Evolutionary conservation across 2,329 filamentous ascomycete genomes (phyloP).

Genomic region (Fusarium scirpi): DNA sequence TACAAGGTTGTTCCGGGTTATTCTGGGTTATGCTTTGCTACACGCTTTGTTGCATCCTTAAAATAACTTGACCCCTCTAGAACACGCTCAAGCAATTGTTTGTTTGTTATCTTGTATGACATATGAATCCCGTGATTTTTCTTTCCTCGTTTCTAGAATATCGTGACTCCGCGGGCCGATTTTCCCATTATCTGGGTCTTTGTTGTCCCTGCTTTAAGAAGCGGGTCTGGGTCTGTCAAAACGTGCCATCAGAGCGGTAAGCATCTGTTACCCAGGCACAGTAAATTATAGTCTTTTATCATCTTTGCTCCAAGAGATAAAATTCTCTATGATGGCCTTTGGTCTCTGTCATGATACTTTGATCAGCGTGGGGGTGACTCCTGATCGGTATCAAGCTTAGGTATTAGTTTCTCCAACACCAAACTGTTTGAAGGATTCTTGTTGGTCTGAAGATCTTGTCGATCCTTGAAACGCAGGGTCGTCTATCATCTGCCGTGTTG

Average conservation of each 20-base stretch:
- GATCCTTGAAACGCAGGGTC: background rate
- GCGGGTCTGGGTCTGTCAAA: conserved; percentile 3
- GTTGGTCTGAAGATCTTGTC: conserved; percentile 10
- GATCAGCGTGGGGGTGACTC: conserved; percentile 7
- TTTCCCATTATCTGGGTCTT: conserved; percentile 20
- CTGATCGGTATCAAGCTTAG: background rate
- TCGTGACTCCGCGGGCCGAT: conserved; percentile 31
- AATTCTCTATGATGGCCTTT: background rate
- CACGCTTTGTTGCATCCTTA: conserved; percentile 1
- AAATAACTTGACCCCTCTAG: background rate
- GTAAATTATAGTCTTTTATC: background rate
- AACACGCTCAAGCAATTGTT: background rate
- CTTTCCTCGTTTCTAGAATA: conserved; percentile 19
- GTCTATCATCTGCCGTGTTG: conserved; percentile 2
- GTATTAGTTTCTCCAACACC: background rate
- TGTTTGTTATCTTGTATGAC: conserved; percentile 10
- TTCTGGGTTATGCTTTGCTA: background rate
- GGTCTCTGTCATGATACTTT: conserved; percentile 1
- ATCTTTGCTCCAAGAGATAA: background rate
- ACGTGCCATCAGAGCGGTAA: background rate
- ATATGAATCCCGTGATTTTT: conserved; percentile 25
- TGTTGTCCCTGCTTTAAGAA: conserved; percentile 10
- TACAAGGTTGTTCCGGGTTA: background rate
- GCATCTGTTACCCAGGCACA: background rate
- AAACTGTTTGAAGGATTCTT: background rate